Percentiles rank a stretch among this genome's conserved stretches.
phyloP scores from a whole-genome alignment of 78 protist genomes.

The Monocercomonoides exilis region DNA sequence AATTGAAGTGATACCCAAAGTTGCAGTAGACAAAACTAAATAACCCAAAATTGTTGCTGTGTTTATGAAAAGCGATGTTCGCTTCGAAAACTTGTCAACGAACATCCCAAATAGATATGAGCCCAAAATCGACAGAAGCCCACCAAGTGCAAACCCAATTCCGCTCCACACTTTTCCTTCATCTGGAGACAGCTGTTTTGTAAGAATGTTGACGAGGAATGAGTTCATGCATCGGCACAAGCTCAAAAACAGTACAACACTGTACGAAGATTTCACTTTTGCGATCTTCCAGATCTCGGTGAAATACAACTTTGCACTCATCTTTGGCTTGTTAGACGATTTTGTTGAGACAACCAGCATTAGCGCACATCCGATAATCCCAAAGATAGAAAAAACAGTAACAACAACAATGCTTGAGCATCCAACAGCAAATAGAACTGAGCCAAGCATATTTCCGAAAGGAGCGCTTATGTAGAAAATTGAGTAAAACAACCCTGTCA shows the following conservation, averaged over 20 bases:
- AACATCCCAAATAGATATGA: not conserved
- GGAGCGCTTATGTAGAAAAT: not conserved
- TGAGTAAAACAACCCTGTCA: not conserved
- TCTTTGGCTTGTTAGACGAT: not conserved
- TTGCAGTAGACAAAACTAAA: not conserved
- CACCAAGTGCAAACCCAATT: not conserved
- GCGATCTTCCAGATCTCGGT: not conserved
- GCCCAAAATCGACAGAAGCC: not conserved
- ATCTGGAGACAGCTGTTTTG: too few species aligned
- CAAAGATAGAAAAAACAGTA: not conserved
- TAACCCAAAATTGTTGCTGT: not conserved
- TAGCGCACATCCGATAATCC: not conserved
- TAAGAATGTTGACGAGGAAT: not conserved
- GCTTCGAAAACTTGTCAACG: not conserved
- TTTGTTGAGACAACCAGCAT: not conserved
- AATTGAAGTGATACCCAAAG: not conserved
- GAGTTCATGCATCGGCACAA: not conserved
- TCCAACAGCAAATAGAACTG: not conserved
- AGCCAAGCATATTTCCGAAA: not conserved
- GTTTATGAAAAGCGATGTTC: not conserved
- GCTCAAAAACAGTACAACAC: not conserved
- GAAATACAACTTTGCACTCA: not conserved
- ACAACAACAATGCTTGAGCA: not conserved
- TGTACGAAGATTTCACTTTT: not conserved
- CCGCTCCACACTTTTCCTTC: too few species aligned